phyloP scores from a whole-genome alignment of 176 grass and related monocot genomes.

The Pontederia paniculata region DNA sequence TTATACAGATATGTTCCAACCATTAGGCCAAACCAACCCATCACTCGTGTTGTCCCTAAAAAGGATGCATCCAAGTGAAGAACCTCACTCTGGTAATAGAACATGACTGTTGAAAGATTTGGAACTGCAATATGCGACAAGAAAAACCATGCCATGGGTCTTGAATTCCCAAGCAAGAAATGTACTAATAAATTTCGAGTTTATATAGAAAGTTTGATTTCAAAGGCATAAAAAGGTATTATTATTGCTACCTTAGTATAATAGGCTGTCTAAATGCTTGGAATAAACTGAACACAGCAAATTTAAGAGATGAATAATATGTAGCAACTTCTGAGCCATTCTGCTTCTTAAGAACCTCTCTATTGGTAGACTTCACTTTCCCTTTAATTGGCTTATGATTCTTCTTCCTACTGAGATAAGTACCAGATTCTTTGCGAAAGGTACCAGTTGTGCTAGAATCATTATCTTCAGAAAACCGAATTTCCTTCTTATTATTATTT shows the following conservation, averaged over 20 bases:
- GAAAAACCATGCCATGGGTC: constrained; percentile 85
- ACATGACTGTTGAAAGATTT: constrained; percentile 77
- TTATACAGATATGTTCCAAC: constrained; percentile 72
- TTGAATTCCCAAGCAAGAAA: constrained; percentile 23
- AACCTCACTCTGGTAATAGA: constrained; percentile 80
- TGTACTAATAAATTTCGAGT: background rate
- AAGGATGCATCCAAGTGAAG: constrained; percentile 66
- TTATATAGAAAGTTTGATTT: constrained; percentile 8
- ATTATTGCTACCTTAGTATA: constrained; percentile 38
- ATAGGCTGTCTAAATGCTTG: constrained; percentile 45
- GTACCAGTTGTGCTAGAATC: constrained; percentile 8
- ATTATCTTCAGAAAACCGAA: constrained; percentile 19
- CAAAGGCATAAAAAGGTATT: constrained; percentile 9
- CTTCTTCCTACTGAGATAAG: constrained; percentile 28
- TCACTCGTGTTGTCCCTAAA: constrained; percentile 53
- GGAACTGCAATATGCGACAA: constrained; percentile 57
- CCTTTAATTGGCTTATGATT: constrained; percentile 33
- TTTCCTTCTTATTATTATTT: constrained; percentile 10
- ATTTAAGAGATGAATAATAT: constrained; percentile 37
- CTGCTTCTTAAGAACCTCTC: constrained; percentile 24
- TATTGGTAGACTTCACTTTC: constrained; percentile 14
- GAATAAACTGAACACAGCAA: constrained; percentile 38
- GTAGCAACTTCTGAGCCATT: constrained; percentile 14
- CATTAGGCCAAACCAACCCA: constrained; percentile 69
- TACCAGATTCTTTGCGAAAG: constrained; percentile 20